Percentiles rank a stretch among this genome's conserved stretches.
These are phyloP conservation scores for Aurifilum marmelostoma DNA, from an alignment of 2,329 filamentous ascomycete genomes.

Conservation along the genomic window DNA sequence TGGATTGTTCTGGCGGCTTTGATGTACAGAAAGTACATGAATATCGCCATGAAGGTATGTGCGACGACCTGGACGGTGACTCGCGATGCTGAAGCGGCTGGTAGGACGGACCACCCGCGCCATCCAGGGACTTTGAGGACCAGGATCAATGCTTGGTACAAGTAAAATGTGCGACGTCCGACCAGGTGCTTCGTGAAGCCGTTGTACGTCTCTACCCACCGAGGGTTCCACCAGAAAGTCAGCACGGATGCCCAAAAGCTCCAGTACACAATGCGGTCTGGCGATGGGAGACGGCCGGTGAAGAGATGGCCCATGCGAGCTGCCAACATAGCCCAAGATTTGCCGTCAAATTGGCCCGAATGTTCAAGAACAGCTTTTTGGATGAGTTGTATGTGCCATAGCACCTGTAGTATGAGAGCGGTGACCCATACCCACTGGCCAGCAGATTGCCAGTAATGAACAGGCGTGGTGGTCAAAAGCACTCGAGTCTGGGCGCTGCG, in stretches of 20 bases:
- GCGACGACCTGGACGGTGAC: slow-evolving; percentile 50
- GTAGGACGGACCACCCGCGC: slow-evolving; percentile 45
- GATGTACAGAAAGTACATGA: slow-evolving; percentile 54
- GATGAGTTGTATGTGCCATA: slow-evolving; percentile 53
- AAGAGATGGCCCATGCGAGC: slow-evolving; percentile 30
- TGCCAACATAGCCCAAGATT: slow-evolving; percentile 20
- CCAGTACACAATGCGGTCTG: slow-evolving; percentile 48
- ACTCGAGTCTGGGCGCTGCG: slow-evolving; percentile 54
- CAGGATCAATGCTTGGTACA: slow-evolving; percentile 64
- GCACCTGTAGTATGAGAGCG: slow-evolving; percentile 50
- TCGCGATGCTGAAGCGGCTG: slow-evolving; percentile 43
- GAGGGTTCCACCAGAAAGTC: slow-evolving; percentile 71
- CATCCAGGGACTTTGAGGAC: slow-evolving; percentile 55
- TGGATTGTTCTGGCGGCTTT: slow-evolving; percentile 51
- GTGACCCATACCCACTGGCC: slow-evolving; percentile 53
- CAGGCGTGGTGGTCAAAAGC: slow-evolving; percentile 43
- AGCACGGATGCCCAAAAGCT: slow-evolving; percentile 53
- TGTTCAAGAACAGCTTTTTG: slow-evolving; percentile 33
- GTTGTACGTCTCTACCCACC: slow-evolving; percentile 61
- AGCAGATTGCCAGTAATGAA: slow-evolving; percentile 48
- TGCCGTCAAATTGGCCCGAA: slow-evolving; percentile 31
- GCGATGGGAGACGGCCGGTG: slow-evolving; percentile 45
- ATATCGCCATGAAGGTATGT: slow-evolving; percentile 58
- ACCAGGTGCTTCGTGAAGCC: slow-evolving; percentile 63
- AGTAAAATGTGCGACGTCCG: slow-evolving; percentile 68